phyloP scores from a whole-genome alignment of 1,139 yeast genomes.

The Kazachstania sp. region DNA sequence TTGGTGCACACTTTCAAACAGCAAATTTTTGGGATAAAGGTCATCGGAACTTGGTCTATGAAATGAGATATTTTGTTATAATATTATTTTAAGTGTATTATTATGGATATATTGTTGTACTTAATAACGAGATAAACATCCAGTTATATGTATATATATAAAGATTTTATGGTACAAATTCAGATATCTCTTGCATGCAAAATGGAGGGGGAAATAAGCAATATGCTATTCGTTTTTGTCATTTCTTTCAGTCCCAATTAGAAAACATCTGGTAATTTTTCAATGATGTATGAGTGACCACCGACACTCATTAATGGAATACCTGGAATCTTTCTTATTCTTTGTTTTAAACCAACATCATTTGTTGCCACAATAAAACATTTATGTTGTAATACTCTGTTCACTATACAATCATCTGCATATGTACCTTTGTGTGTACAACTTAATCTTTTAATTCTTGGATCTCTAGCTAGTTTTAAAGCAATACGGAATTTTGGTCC shows the following conservation, averaged over 20 bases:
- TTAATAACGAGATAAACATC: too few relatives aligned
- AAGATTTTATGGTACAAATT: too few relatives aligned
- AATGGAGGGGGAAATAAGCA: not conserved
- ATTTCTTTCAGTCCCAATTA: conserved; percentile 27
- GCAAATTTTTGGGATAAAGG: too few relatives aligned
- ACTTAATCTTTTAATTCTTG: conserved; percentile 74
- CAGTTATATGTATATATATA: too few relatives aligned
- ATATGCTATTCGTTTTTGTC: not conserved
- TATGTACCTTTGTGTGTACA: conserved; percentile 94
- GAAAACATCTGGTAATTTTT: conserved; percentile 89
- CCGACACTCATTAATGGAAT: conserved; percentile 96
- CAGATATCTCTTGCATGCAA: not conserved
- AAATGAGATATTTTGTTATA: too few relatives aligned
- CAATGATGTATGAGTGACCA: conserved; percentile 82
- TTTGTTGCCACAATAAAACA: conserved; percentile 96
- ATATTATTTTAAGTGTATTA: too few relatives aligned
- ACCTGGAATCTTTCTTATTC: conserved; percentile 94
- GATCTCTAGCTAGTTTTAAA: conserved; percentile 83
- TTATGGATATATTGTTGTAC: too few relatives aligned
- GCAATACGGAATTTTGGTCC: conserved; percentile 95
- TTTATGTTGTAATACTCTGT: conserved; percentile 88
- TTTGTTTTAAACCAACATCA: conserved; percentile 93
- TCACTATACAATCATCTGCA: conserved; percentile 95
- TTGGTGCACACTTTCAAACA: too few relatives aligned
- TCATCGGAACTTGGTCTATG: too few relatives aligned